Evolutionary conservation across 2,329 filamentous ascomycete genomes (phyloP).

Genomic region (Curvularia sp.): DNA sequence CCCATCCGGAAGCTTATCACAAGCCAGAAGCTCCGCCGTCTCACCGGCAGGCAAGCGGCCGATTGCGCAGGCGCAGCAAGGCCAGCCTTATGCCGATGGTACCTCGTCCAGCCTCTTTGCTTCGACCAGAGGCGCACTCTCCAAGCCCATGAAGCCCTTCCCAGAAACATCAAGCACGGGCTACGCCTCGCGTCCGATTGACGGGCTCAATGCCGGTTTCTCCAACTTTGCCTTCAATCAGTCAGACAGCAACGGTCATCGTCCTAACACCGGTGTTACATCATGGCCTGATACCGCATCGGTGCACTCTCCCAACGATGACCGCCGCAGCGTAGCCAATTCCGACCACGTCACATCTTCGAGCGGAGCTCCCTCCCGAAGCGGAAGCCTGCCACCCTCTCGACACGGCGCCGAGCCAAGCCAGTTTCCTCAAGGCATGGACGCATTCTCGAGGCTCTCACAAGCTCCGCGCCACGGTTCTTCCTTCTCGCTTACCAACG

Average conservation of each 20-base stretch:
- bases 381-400: conserved; percentile 64
- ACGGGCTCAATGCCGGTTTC: conserved; percentile 45
- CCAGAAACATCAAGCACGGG: conserved; percentile 44
- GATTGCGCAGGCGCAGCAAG: conserved; percentile 44
- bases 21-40: conserved; percentile 46
- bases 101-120: conserved; percentile 39
- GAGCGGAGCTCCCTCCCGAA: conserved; percentile 59
- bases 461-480: conserved; percentile 54
- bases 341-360: conserved; percentile 55
- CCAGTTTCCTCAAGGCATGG: conserved; percentile 41
- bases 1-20: conserved; percentile 36
- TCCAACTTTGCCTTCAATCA: conserved; percentile 44
- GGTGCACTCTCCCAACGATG: conserved; percentile 53
- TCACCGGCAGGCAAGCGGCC: conserved; percentile 50
- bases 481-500: conserved; percentile 59
- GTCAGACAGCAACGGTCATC: conserved; percentile 37
- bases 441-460: conserved; percentile 38
- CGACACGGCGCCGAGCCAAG: conserved; percentile 56
- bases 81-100: conserved; percentile 42
- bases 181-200: conserved; percentile 42
- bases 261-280: conserved; percentile 35
- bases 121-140: conserved; percentile 29
- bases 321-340: conserved; percentile 49
- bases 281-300: conserved; percentile 47
- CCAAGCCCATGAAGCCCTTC: conserved; percentile 39